Percentiles rank a stretch among this genome's conserved stretches.
Evolutionary conservation across 176 grass and related monocot genomes (phyloP).

Genomic region (Musa acuminata): DNA sequence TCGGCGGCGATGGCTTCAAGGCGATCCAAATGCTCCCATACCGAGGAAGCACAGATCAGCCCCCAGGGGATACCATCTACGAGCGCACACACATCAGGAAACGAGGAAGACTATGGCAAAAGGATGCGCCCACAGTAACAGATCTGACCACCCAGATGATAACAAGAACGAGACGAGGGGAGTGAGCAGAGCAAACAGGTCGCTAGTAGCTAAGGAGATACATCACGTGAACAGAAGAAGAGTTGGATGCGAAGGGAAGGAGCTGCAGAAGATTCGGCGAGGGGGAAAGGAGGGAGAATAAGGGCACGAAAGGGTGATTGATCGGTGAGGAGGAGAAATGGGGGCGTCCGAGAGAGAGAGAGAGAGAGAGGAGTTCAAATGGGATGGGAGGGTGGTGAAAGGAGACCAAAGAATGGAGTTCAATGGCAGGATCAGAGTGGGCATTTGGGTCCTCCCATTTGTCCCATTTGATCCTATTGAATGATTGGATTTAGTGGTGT

Average conservation of each 20-base stretch:
- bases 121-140: background rate
- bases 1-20: background rate
- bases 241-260: background rate
- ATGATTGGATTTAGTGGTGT: slow-evolving; percentile 42
- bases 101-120: background rate
- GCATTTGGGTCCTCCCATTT: background rate
- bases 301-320: no score
- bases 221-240: no score
- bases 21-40: slow-evolving; percentile 7
- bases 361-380: background rate
- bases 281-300: no score
- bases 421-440: no score
- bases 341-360: no score
- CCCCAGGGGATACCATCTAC: background rate
- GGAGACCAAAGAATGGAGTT: background rate
- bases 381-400: no score
- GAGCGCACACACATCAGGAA: background rate
- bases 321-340: background rate
- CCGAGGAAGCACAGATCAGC: background rate
- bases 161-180: background rate
- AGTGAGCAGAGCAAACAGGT: slow-evolving; percentile 15
- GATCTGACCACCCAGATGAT: background rate
- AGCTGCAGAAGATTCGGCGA: background rate
- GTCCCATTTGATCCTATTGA: background rate
- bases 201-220: background rate